Evolutionary conservation across 2,329 filamentous ascomycete species (phyloP).

Genomic region (Talaromyces sp.): DNA sequence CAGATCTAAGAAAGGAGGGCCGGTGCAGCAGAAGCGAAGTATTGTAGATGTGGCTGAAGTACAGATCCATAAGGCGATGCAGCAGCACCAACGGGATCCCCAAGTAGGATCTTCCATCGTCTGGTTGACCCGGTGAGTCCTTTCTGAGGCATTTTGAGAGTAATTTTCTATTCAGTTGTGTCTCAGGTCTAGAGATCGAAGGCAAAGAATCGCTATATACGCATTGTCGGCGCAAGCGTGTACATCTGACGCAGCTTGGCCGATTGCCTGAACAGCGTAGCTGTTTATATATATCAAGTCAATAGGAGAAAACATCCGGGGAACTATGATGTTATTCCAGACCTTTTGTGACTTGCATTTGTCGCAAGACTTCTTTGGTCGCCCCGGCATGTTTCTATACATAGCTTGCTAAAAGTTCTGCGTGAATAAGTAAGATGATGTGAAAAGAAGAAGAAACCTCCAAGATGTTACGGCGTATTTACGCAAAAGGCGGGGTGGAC

Average conservation of each 20-base stretch:
- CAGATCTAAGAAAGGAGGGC: background rate
- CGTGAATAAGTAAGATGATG: background rate
- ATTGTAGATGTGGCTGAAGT: background rate
- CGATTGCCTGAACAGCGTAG: background rate
- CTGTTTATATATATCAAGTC: background rate
- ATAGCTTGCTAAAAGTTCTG: background rate
- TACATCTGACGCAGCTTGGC: background rate
- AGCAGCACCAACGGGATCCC: background rate
- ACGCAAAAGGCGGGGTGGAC: background rate
- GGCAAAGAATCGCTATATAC: background rate
- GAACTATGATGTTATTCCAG: background rate
- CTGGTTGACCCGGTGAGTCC: background rate
- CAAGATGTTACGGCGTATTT: background rate
- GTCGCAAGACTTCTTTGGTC: background rate
- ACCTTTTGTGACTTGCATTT: constrained; percentile 5
- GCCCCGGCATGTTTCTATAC: background rate
- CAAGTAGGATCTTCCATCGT: background rate
- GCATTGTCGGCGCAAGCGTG: background rate
- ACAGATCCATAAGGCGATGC: background rate
- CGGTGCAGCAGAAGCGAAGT: background rate
- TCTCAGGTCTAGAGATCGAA: background rate
- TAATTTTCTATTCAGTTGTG: background rate
- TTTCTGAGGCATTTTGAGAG: background rate
- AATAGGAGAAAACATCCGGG: background rate
- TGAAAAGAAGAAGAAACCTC: background rate